Evolutionary conservation across 129 eudicot genomes (phyloP), one percentile per base, ranked within the genome.

Genomic region (Flaveria brownii): DNA sequence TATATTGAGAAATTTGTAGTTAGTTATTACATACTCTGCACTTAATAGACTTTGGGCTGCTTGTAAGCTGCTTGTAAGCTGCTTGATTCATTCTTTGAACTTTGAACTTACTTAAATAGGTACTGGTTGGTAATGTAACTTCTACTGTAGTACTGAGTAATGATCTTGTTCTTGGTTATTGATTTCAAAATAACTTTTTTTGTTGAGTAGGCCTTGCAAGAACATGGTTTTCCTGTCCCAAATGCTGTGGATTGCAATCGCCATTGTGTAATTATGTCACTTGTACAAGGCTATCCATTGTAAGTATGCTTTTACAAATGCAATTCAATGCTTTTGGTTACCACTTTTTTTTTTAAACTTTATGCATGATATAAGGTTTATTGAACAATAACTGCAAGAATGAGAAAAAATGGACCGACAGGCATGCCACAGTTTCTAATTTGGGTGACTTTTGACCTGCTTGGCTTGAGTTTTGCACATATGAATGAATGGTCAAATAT

Each of bases 231-330:
- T 81, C 97, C 98, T 41, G 98, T 94, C 45, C 98, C 98, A 56
- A 63, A 91, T 72, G 98, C 98, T 2, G 85, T 94, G 74, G 98
- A 94, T 65, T 91, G 98, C 85, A 94, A 94, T 79, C 85, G 98
- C 23, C 97, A 94, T 83, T 94, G 98, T 80, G 97, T 94, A 61
- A 74, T 94, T 72, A 91, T 94, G 98, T 91, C 96, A 25, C 97
- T 94, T 80, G 87, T 94, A 80, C 88, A 82, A 79, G 98, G 98
- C 68, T 94, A 94, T 74, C 97, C 98, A 5, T 93, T 94, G 98
- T 93, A 88, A 85, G 96, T 61, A 4, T 71, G 76, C 55, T 33
- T 28, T 39, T 66, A 43, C 69, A 43, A 11, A n/a, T 52, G n/a
- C 61, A 11, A 10, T 41, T 70, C 10, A 55, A 25, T 42, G 60